Conservation (phyloP, 306 rosid species). For the Fragaria vesca region DNA sequence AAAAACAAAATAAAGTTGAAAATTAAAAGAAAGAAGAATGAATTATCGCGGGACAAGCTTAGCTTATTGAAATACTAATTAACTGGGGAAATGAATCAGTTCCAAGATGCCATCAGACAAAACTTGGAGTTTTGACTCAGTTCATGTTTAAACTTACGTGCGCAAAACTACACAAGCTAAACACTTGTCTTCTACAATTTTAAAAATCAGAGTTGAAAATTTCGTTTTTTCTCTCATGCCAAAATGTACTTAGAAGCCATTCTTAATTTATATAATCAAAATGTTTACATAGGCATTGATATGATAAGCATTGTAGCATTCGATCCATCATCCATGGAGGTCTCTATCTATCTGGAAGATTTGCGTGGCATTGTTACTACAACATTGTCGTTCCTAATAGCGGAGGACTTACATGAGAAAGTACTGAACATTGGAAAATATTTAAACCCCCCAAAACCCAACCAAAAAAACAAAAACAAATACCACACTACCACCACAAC, state of each 20-base stretch:
- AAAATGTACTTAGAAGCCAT: not conserved
- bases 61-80: not conserved
- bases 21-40: not conserved
- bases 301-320: not conserved
- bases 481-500: no score
- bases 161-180: not conserved
- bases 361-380: not conserved
- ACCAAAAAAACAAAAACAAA: no score
- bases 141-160: not conserved
- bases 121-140: not conserved
- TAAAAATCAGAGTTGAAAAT: not conserved
- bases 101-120: not conserved
- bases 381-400: not conserved
- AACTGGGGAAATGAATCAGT: not conserved
- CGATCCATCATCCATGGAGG: not conserved
- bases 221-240: not conserved
- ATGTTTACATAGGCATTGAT: no score
- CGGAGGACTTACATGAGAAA: constrained; percentile 30
- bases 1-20: not conserved
- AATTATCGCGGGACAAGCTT: not conserved
- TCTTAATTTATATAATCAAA: no score
- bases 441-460: no score
- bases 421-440: not conserved
- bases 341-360: not conserved
- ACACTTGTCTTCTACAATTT: not conserved